Conservation (phyloP, 2,329 filamentous ascomycete genomes). For the Immersiporthe knoxdaviesiana region DNA sequence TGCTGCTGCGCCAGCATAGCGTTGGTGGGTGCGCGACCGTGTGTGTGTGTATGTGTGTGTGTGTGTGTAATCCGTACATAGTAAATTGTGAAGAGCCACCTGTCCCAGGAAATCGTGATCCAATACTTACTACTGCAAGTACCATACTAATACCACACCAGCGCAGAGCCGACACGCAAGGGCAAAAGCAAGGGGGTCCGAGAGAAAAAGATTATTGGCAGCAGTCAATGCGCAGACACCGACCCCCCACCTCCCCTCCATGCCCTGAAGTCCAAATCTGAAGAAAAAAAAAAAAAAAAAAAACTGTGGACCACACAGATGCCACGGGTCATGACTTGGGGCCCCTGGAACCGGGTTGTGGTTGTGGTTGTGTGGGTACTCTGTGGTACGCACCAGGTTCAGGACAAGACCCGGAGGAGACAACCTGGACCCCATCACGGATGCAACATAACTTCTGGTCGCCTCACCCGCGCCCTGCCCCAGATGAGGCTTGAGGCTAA, state of each 20-base stretch:
- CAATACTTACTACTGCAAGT: no score
- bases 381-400: constrained; percentile 1
- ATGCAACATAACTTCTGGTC: constrained; percentile 25
- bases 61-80: no score
- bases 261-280: background rate
- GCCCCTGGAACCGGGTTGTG: background rate
- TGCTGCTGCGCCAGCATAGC: background rate
- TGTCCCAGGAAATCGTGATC: constrained; percentile 8
- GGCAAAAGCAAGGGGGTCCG: constrained; percentile 6
- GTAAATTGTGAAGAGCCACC: constrained; percentile 4
- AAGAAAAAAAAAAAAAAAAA: background rate
- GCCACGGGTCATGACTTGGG: constrained; percentile 16
- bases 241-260: background rate
- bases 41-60: no score
- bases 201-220: background rate
- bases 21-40: background rate
- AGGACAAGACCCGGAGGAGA: constrained; percentile 12
- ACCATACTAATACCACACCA: background rate
- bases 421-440: constrained; percentile 17
- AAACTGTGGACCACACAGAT: constrained; percentile 4
- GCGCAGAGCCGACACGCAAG: background rate
- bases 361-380: background rate
- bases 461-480: constrained; percentile 28
- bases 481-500: constrained; percentile 25
- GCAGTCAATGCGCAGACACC: constrained; percentile 10